Conservation (phyloP, 305 asterid species). For the Withania somnifera region DNA sequence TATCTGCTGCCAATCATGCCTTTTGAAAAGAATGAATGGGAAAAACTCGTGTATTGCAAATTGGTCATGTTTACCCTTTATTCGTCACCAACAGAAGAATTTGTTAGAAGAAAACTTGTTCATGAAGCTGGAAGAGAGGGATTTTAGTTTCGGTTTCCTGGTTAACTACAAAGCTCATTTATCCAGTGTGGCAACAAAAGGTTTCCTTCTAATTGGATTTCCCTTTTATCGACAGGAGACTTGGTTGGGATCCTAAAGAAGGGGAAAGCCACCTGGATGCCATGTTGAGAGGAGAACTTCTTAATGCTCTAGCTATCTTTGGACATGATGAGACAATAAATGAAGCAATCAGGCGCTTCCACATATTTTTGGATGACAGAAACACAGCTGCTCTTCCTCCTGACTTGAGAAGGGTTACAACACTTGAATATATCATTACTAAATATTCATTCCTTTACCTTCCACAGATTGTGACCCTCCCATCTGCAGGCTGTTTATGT, state of each 20-base stretch:
- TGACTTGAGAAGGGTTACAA: conserved; percentile 77
- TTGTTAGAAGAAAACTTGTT: background rate
- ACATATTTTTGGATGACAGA: conserved; percentile 62
- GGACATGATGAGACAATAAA: conserved; percentile 60
- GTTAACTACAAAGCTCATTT: background rate
- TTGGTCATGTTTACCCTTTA: background rate
- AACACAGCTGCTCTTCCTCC: conserved; percentile 68
- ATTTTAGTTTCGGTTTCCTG: background rate
- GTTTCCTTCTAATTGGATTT: background rate
- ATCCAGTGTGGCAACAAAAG: background rate
- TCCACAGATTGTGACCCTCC: conserved; percentile 11
- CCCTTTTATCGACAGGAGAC: conserved; percentile 53
- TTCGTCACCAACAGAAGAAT: background rate
- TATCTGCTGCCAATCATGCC: background rate
- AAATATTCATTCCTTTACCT: background rate
- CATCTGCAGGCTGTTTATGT: conserved; percentile 73
- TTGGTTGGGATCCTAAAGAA: conserved; percentile 94
- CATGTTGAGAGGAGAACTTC: conserved; percentile 92
- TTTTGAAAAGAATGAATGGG: background rate
- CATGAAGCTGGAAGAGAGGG: background rate
- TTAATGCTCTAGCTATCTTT: conserved; percentile 55
- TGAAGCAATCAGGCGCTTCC: conserved; percentile 84
- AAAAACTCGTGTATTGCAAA: background rate
- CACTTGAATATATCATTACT: background rate
- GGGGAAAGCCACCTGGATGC: conserved; percentile 93